phyloP scores from a whole-genome alignment of 371 early-diverging fungal species.

The Mortierella sp. region DNA sequence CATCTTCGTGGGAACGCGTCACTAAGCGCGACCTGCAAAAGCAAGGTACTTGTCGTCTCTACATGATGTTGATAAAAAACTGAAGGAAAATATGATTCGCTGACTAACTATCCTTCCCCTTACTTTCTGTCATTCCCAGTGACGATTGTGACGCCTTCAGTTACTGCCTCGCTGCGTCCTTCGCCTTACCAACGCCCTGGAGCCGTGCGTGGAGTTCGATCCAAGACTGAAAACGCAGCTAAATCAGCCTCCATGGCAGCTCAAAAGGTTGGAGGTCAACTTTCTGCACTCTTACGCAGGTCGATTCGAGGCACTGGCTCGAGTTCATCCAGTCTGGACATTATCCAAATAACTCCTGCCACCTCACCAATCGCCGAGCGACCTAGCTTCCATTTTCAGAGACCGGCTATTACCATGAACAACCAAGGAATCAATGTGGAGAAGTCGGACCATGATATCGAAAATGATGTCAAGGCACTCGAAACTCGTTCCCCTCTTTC shows the following conservation, averaged over 20 bases:
- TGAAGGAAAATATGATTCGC: not conserved
- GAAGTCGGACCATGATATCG: not conserved
- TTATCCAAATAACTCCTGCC: conserved; percentile 25
- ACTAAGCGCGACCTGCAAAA: conserved; percentile 38
- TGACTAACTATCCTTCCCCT: not conserved
- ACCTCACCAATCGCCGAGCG: conserved; percentile 6
- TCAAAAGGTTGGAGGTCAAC: conserved; percentile 24
- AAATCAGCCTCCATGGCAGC: conserved; percentile 24
- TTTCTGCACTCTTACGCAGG: conserved; percentile 25
- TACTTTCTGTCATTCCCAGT: conserved; percentile 7
- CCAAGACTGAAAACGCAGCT: conserved; percentile 20
- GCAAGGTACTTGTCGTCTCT: conserved; percentile 20
- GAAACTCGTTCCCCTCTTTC: not conserved
- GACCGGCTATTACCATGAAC: conserved; percentile 29
- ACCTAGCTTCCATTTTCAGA: conserved; percentile 20
- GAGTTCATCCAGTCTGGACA: conserved; percentile 22
- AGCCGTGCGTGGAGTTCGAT: conserved; percentile 12
- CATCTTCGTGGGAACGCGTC: conserved; percentile 50
- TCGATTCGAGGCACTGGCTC: conserved; percentile 18
- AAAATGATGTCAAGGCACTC: not conserved
- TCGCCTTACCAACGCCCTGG: conserved; percentile 23
- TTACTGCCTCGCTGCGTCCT: conserved; percentile 14
- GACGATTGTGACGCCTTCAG: conserved; percentile 27
- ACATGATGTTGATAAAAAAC: not conserved
- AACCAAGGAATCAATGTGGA: not conserved